Percentiles rank a stretch among this genome's conserved stretches.
phyloP scores from a whole-genome alignment of 768 basidiomycete species.

The Dioszegia hungarica region DNA sequence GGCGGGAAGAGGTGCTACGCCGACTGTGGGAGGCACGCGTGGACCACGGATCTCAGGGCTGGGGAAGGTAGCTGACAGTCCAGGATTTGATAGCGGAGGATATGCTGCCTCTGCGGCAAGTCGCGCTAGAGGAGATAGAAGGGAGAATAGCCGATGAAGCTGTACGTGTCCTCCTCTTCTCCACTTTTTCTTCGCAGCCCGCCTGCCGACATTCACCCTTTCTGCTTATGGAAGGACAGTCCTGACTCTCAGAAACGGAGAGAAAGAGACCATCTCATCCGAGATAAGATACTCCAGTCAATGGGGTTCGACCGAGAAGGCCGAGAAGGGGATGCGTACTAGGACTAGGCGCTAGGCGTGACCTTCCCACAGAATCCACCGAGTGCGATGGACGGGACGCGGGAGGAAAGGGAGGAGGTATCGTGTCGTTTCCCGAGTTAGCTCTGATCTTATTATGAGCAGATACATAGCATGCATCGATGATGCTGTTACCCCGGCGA shows the following conservation, averaged over 20 bases:
- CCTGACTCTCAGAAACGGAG: conserved; percentile 57
- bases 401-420: background rate
- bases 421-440: background rate
- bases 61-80: too few relatives aligned
- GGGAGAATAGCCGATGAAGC: conserved; percentile 29
- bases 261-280: conserved; percentile 67
- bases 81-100: conserved; percentile 40
- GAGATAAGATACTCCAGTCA: conserved; percentile 74
- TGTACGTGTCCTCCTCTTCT: conserved; percentile 12
- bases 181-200: background rate
- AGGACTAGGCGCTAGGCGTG: too few relatives aligned
- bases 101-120: conserved; percentile 25
- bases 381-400: background rate
- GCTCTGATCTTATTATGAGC: conserved; percentile 15
- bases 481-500: background rate
- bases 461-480: background rate
- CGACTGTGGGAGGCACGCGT: too few relatives aligned
- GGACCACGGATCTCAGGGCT: too few relatives aligned
- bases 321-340: conserved; percentile 94
- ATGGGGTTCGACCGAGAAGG: conserved; percentile 93
- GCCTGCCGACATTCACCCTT: background rate
- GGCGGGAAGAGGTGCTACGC: background rate
- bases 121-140: conserved; percentile 25
- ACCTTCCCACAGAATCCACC: too few relatives aligned
- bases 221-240: too few relatives aligned